Base-by-base conservation (phyloP, 2,329 filamentous ascomycete genomes). In the Coleophoma eucalyptorum region DNA sequence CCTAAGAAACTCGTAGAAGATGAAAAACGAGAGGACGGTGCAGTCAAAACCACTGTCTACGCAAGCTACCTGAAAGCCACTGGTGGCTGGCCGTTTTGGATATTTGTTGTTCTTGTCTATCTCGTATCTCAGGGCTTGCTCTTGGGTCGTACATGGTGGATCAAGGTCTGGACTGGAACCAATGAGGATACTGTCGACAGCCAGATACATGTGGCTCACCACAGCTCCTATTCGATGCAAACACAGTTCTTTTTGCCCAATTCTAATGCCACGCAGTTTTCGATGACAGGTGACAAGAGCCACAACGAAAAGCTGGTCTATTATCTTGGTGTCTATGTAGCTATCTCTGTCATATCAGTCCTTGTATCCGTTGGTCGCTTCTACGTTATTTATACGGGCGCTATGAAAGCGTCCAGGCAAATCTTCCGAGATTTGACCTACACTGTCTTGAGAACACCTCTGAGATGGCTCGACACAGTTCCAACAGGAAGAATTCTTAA, bases 391-490 rank as follows among this genome's bases (percentile, higher is more conserved):
- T 87, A 84, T 59, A 54, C 71, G 10, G 82, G 83, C 43, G 85
- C 86, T 7, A 73, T 90, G 57, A 76, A 74, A 50, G 87, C 86
- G 1, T 89, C 86, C 15, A 74, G 81, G 41, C 71, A 71, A 43
- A 71, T 91, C 4, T 92, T 90, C 57, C 73, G 80, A 26, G 76
- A 78, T 45, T 78, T 90, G 58, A 80, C 85, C 26, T 81, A 79
- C 58, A 74, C 79, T 2, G 76, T 92, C 6, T 72, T 92, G 7
- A 80, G 85, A 15, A 82, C 87, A 5, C 87, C 86, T 1, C 73
- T 91, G 15, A 76, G 86, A 50, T 91, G 87, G 86, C 74, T 92
- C 20, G 88, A 92, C 61, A 90, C 87, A 0, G 83, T 89, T 0
- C 88, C 88, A 0, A 75, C 89, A 1, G 89, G 88, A 5, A 79